phyloP scores from a whole-genome alignment of 257 asterid genomes.

The Misopates orontium region DNA sequence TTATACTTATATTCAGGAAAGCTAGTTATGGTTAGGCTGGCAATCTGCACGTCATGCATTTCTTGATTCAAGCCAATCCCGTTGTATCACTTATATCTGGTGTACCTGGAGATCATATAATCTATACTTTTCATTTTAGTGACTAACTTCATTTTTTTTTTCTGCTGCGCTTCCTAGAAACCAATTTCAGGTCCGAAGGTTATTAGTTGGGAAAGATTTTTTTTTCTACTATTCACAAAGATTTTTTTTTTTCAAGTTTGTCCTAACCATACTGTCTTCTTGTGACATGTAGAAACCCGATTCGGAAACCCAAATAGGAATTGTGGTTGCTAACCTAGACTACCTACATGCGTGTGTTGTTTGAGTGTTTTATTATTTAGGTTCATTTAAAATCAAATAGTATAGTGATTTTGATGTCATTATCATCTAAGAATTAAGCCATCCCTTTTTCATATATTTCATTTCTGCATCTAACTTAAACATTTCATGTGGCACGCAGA shows the following conservation, averaged over 20 bases:
- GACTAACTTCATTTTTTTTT: background rate
- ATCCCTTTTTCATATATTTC: conserved; percentile 6
- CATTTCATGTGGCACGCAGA: conserved; percentile 38
- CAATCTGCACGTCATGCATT: conserved; percentile 3
- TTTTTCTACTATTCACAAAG: background rate
- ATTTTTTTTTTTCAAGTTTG: background rate
- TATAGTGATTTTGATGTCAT: background rate
- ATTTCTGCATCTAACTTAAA: conserved; percentile 13
- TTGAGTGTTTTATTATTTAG: too few species aligned
- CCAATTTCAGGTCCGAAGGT: conserved; percentile 1
- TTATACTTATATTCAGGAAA: background rate
- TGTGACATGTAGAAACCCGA: too few species aligned
- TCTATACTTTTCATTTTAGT: background rate
- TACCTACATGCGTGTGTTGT: too few species aligned
- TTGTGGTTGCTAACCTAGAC: background rate
- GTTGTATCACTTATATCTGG: background rate
- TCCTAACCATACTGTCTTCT: too few species aligned
- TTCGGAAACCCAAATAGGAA: too few species aligned
- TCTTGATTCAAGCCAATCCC: conserved; percentile 13
- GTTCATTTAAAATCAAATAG: background rate
- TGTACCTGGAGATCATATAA: background rate
- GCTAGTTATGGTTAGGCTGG: conserved; percentile 8
- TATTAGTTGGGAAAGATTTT: conserved; percentile 12
- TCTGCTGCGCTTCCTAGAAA: background rate
- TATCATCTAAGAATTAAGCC: background rate